Evolutionary conservation across 2,329 filamentous ascomycete genomes (phyloP).

Genomic region (Diatrype stigma): DNA sequence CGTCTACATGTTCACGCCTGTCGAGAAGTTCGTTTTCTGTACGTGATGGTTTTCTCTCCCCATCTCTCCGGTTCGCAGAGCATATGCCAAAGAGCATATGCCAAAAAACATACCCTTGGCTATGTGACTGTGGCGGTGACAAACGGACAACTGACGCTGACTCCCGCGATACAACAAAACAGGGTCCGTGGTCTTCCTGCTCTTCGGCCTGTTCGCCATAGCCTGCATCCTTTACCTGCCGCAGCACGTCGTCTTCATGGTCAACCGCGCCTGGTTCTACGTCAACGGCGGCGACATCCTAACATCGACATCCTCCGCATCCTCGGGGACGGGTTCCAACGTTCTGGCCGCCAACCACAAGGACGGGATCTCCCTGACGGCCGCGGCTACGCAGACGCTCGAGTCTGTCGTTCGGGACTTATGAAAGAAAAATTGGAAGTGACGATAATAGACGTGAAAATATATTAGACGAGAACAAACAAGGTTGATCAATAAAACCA

Average conservation of each 20-base stretch:
- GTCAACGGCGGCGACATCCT: slow-evolving; percentile 69
- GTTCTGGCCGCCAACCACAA: slow-evolving; percentile 36
- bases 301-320: too few relatives aligned
- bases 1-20: slow-evolving; percentile 94
- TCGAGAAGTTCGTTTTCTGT: slow-evolving; percentile 98
- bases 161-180: too few relatives aligned
- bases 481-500: background rate
- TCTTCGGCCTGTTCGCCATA: slow-evolving; percentile 80
- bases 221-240: slow-evolving; percentile 90
- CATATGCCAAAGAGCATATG: too few relatives aligned
- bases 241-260: slow-evolving; percentile 79
- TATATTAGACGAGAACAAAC: too few relatives aligned
- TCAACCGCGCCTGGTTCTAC: slow-evolving; percentile 90
- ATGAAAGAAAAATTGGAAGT: slow-evolving; percentile 14
- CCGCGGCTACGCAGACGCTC: slow-evolving; percentile 24
- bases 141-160: too few relatives aligned
- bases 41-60: slow-evolving; percentile 33
- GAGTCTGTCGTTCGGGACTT: slow-evolving; percentile 34
- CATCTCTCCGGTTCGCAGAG: slow-evolving; percentile 1
- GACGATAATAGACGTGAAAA: slow-evolving; percentile 4
- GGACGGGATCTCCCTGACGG: slow-evolving; percentile 37
- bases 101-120: too few relatives aligned
- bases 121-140: too few relatives aligned
- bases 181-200: slow-evolving; percentile 91
- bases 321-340: slow-evolving; percentile 29